phyloP scores from a whole-genome alignment of 2,329 filamentous ascomycete genomes.

The Periglandula ipomoeae region DNA sequence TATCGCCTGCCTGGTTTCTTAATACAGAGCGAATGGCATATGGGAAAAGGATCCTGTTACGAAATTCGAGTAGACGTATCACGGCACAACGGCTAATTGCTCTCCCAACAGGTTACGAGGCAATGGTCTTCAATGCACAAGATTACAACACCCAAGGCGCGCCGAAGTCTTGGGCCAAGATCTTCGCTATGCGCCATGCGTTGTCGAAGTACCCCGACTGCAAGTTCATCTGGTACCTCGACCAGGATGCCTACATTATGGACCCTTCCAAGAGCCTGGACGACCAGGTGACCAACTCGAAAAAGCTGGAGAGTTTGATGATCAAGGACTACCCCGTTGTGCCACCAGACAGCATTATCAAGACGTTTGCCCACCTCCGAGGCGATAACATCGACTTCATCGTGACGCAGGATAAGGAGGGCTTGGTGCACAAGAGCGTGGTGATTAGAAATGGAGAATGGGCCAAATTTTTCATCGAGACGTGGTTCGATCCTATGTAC shows the following conservation, averaged over 20 bases:
- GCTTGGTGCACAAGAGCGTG: conserved; percentile 68
- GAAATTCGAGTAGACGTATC: too few species aligned
- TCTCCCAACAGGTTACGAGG: conserved; percentile 47
- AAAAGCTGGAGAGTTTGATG: conserved; percentile 68
- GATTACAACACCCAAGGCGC: conserved; percentile 63
- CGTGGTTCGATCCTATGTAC: conserved; percentile 94
- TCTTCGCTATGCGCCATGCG: conserved; percentile 83
- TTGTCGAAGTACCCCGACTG: conserved; percentile 70
- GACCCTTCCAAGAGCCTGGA: conserved; percentile 63
- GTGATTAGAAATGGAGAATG: conserved; percentile 78
- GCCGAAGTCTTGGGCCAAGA: conserved; percentile 60
- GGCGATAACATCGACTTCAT: conserved; percentile 72
- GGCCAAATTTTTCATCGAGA: conserved; percentile 86
- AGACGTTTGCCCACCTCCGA: conserved; percentile 77
- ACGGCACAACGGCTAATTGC: too few species aligned
- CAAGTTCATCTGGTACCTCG: conserved; percentile 80
- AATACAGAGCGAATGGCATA: neutral
- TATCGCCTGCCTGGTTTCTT: neutral
- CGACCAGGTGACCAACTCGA: conserved; percentile 57
- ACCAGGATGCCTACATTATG: conserved; percentile 82
- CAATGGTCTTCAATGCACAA: conserved; percentile 68
- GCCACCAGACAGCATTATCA: conserved; percentile 93
- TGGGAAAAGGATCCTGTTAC: too few species aligned
- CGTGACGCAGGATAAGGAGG: conserved; percentile 74
- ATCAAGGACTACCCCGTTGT: conserved; percentile 79